A percentile compares a stretch with the other conserved stretches of the same genome.
These are phyloP conservation scores for Hypoxylon cercidicola DNA, from an alignment of 495 filamentous ascomycete genomes.

Conservation along the genomic window DNA sequence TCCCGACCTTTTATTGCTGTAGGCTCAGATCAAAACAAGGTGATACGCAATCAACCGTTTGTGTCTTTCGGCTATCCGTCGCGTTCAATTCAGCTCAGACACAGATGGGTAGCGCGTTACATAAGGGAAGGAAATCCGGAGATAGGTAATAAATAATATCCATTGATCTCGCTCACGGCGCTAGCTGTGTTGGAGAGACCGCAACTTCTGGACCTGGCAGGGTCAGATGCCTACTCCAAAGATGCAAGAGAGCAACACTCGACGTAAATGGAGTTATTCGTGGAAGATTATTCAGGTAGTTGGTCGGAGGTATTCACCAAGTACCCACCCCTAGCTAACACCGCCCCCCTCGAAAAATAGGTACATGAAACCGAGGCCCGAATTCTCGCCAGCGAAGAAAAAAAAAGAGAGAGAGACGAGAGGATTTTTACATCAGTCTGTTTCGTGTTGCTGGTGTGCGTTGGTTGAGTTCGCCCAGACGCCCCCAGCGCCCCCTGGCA, in stretches of 20 bases:
- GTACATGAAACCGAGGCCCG: conserved; percentile 17
- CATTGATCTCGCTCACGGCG: neutral
- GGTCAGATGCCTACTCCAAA: neutral
- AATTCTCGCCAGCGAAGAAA: conserved; percentile 8
- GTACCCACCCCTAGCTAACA: too few species aligned
- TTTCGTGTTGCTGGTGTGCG: conserved; percentile 27
- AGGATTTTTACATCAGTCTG: conserved; percentile 26
- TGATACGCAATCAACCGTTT: neutral
- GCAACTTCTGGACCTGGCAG: neutral
- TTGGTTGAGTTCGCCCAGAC: conserved; percentile 15
- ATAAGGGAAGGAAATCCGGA: neutral
- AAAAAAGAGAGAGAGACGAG: neutral
- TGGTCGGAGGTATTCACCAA: too few species aligned
- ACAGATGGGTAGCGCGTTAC: neutral
- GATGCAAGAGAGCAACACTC: too few species aligned
- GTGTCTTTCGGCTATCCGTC: neutral
- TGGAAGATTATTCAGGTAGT: too few species aligned
- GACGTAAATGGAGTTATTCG: too few species aligned
- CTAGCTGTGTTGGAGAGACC: conserved; percentile 4
- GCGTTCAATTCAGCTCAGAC: neutral
- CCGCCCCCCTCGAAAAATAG: neutral
- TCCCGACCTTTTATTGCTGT: neutral
- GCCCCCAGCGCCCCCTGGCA: conserved; percentile 19
- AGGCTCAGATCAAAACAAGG: neutral
- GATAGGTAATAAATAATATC: neutral